These are phyloP conservation scores for Nothophoma quercina DNA, from an alignment of 2,329 filamentous ascomycete species.

Conservation along the genomic window DNA sequence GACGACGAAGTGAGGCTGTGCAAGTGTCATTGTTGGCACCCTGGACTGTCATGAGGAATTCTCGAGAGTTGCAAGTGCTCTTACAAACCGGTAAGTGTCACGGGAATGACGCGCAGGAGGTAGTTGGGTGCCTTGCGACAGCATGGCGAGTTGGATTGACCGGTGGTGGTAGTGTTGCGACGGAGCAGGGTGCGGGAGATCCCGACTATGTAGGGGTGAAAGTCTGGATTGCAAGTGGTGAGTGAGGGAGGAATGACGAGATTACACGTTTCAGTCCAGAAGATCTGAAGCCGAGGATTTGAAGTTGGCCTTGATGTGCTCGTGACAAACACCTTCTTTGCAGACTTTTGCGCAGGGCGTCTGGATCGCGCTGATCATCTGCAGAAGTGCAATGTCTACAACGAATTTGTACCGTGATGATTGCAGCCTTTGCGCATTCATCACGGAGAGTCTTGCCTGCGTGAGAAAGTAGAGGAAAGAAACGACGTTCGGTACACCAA, in stretches of 20 bases:
- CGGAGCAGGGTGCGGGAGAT: not conserved
- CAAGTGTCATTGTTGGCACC: not conserved
- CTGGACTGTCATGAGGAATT: not conserved
- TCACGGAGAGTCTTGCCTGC: not conserved
- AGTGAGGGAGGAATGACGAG: constrained; percentile 8
- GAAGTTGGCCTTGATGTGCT: not conserved
- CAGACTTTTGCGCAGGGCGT: too few species aligned
- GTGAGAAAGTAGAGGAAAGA: not conserved
- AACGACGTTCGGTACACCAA: not conserved
- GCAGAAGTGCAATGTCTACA: not conserved
- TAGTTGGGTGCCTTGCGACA: constrained; percentile 8
- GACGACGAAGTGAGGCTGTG: constrained; percentile 7
- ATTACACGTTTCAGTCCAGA: not conserved
- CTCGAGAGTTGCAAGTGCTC: too few species aligned
- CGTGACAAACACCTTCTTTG: too few species aligned
- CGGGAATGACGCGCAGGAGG: constrained; percentile 6
- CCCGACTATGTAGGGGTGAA: not conserved
- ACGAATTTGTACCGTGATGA: not conserved
- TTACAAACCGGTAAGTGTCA: constrained; percentile 1
- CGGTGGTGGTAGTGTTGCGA: not conserved
- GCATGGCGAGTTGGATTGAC: not conserved
- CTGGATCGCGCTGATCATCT: not conserved
- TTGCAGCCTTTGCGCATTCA: not conserved
- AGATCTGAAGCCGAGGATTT: not conserved
- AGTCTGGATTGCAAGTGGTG: not conserved